phyloP scores from a whole-genome alignment of 371 early-diverging fungal genomes.

The Dinochytrium kinnereticum region DNA sequence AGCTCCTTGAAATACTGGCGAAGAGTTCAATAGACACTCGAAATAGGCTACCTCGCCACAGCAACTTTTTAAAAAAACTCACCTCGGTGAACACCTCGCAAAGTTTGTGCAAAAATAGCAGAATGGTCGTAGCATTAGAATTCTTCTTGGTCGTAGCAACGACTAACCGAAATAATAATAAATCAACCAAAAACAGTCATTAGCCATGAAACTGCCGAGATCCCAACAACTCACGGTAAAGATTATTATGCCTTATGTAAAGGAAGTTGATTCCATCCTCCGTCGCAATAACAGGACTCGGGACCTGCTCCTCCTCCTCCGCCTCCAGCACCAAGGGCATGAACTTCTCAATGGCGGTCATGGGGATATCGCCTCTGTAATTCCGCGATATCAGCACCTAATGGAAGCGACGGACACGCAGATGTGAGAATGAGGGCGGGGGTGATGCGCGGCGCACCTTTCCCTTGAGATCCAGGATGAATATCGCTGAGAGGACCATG shows the following conservation, averaged over 20 bases:
- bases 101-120: constrained; percentile 92
- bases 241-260: constrained; percentile 92
- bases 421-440: neutral
- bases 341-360: constrained; percentile 94
- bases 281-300: constrained; percentile 83
- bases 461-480: constrained; percentile 92
- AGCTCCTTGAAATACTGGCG: constrained; percentile 97
- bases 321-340: constrained; percentile 87
- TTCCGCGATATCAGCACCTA: constrained; percentile 89
- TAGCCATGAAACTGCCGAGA: no score
- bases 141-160: constrained; percentile 96
- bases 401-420: neutral
- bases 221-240: constrained; percentile 77
- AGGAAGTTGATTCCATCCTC: constrained; percentile 94
- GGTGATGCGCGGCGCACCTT: constrained; percentile 55
- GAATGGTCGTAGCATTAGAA: constrained; percentile 93
- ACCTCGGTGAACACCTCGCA: constrained; percentile 61
- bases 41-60: neutral
- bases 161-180: constrained; percentile 57
- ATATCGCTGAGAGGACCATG: constrained; percentile 68
- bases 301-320: constrained; percentile 91
- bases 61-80: neutral
- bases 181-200: no score
- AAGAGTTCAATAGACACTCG: neutral
- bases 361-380: constrained; percentile 93